A percentile compares a stretch with the other conserved stretches of the same genome.
Conservation (phyloP, 2,329 filamentous ascomycete genomes). For the Fusarium sp. region DNA sequence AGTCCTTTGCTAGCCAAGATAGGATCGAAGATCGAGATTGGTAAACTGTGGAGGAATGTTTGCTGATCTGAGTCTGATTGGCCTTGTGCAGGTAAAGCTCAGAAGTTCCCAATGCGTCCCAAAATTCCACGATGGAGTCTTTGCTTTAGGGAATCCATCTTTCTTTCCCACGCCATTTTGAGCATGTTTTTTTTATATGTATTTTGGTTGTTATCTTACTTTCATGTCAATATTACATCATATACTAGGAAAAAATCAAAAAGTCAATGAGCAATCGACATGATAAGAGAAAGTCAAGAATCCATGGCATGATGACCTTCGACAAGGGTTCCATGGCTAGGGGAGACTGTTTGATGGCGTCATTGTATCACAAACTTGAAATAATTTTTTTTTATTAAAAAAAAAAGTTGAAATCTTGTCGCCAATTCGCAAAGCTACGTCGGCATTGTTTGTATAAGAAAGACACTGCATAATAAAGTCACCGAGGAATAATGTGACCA, state of each 20-base stretch:
- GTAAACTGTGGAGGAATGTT: conserved; percentile 32
- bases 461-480: neutral
- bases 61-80: conserved; percentile 30
- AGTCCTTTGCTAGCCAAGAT: conserved; percentile 20
- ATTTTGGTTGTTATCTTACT: neutral
- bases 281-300: neutral
- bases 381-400: too few relatives aligned
- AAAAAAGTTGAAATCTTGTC: neutral
- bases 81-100: conserved; percentile 34
- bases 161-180: conserved; percentile 1
- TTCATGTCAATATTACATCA: conserved; percentile 15
- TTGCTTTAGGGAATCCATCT: conserved; percentile 12
- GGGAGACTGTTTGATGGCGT: conserved; percentile 33
- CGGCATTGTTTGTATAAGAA: neutral
- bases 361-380: conserved; percentile 15
- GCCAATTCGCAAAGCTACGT: neutral
- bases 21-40: conserved; percentile 36
- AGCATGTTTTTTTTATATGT: neutral
- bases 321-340: neutral
- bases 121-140: conserved; percentile 30
- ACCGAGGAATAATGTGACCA: neutral
- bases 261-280: conserved; percentile 9
- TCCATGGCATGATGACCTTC: neutral
- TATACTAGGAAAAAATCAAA: neutral
- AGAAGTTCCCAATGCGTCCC: conserved; percentile 25